Percentiles rank a stretch among this genome's conserved stretches.
Conservation (phyloP, 441 rosid genomes). For the Mallotus japonicus region DNA sequence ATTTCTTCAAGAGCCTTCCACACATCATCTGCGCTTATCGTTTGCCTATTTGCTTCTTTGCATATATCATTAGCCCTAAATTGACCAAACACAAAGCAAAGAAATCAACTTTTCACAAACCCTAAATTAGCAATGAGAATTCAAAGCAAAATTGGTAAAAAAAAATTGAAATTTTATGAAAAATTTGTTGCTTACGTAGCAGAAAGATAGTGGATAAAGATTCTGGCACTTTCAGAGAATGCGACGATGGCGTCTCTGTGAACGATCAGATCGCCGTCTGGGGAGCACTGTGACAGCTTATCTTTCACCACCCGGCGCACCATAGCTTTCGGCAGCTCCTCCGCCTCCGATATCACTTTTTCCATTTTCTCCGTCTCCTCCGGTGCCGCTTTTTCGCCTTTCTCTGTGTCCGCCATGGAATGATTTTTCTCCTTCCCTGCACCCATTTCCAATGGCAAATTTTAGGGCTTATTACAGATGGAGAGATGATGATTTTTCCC, state of each 20-base stretch:
- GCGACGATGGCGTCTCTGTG: constrained; percentile 83
- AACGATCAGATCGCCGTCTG: constrained; percentile 56
- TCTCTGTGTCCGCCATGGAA: not conserved
- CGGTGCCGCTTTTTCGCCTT: too few relatives aligned
- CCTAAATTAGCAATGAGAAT: too few relatives aligned
- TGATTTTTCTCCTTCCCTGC: not conserved
- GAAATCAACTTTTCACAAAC: not conserved
- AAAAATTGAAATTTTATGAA: not conserved
- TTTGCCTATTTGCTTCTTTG: constrained; percentile 90
- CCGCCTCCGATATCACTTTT: constrained; percentile 57
- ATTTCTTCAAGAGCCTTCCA: constrained; percentile 78
- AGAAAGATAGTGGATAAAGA: constrained; percentile 93
- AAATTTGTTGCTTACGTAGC: constrained; percentile 54
- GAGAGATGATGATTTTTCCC: constrained; percentile 16
- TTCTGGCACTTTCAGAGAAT: constrained; percentile 86
- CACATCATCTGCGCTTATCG: constrained; percentile 80
- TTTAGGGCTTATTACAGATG: not conserved
- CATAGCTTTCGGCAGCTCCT: constrained; percentile 81
- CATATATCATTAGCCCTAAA: constrained; percentile 83
- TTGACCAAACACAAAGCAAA: not conserved
- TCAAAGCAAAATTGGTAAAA: too few relatives aligned
- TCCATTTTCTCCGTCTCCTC: constrained; percentile 35
- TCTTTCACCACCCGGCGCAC: constrained; percentile 91
- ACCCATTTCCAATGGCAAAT: not conserved
- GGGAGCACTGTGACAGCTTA: constrained; percentile 69